Percentiles rank a stretch among this genome's conserved stretches.
These are phyloP conservation scores for Phaffomyces antillensis DNA, from an alignment of 805 yeast genomes.

Conservation along the genomic window DNA sequence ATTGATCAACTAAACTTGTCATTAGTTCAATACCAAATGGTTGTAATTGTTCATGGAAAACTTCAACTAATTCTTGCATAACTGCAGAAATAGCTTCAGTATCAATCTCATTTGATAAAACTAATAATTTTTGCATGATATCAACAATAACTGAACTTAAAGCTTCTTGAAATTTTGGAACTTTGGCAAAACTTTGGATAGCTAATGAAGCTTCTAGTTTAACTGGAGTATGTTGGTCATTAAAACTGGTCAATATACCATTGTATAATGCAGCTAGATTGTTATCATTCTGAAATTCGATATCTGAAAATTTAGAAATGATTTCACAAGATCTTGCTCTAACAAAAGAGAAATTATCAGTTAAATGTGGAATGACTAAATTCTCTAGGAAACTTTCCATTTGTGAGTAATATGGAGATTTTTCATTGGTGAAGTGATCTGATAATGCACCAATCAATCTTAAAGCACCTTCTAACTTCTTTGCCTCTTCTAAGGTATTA, in stretches of 20 bases:
- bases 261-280: slow-evolving; percentile 34
- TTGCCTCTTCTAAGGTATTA: slow-evolving; percentile 40
- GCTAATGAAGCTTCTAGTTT: slow-evolving; percentile 82
- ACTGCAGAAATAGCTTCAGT: slow-evolving; percentile 82
- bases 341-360: slow-evolving; percentile 55
- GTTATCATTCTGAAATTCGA: slow-evolving; percentile 39
- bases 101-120: slow-evolving; percentile 73
- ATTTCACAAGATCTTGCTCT: slow-evolving; percentile 70
- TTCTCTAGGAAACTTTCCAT: slow-evolving; percentile 62
- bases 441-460: slow-evolving; percentile 73
- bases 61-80: slow-evolving; percentile 93
- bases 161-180: slow-evolving; percentile 60
- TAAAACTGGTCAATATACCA: slow-evolving; percentile 38
- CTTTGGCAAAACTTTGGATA: slow-evolving; percentile 66
- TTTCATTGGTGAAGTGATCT: slow-evolving; percentile 44
- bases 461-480: slow-evolving; percentile 71
- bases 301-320: slow-evolving; percentile 54
- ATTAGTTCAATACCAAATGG: slow-evolving; percentile 81
- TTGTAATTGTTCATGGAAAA: slow-evolving; percentile 78
- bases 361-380: slow-evolving; percentile 67
- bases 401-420: slow-evolving; percentile 51
- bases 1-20: slow-evolving; percentile 62
- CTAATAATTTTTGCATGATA: slow-evolving; percentile 73
- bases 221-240: slow-evolving; percentile 53
- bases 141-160: slow-evolving; percentile 64